A percentile compares a stretch with the other conserved stretches of the same genome.
These are phyloP conservation scores for Dictyostelium intermedium DNA, from an alignment of 78 protist genomes.

Conservation along the genomic window DNA sequence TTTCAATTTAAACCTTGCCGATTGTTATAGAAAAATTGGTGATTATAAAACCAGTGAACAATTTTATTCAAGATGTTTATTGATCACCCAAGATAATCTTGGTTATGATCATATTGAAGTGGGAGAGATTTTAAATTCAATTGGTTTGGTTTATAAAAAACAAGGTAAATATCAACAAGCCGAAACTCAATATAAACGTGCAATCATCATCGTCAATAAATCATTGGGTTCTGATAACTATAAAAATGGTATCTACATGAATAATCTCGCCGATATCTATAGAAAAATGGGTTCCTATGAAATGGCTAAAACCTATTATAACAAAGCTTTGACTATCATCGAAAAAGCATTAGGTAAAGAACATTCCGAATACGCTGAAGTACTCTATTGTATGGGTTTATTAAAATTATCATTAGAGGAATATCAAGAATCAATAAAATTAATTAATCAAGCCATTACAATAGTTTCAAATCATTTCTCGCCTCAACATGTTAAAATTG, in stretches of 20 bases:
- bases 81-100: conserved; percentile 41
- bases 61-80: conserved; percentile 14
- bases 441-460: conserved; percentile 29
- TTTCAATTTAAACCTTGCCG: conserved; percentile 58
- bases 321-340: conserved; percentile 9
- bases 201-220: conserved; percentile 21
- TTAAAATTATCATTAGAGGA: conserved; percentile 6
- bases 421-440: neutral
- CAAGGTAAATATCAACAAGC: conserved; percentile 59
- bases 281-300: conserved; percentile 20
- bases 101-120: conserved; percentile 75
- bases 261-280: conserved; percentile 56
- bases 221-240: conserved; percentile 51
- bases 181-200: conserved; percentile 64
- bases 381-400: conserved; percentile 46
- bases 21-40: conserved; percentile 55
- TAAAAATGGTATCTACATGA: conserved; percentile 35
- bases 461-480: conserved; percentile 14
- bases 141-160: conserved; percentile 62
- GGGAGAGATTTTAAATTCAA: conserved; percentile 43
- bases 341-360: conserved; percentile 43
- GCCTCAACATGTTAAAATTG: conserved; percentile 47
- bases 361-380: conserved; percentile 76
- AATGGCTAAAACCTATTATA: conserved; percentile 20
- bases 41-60: conserved; percentile 32